Conservation (phyloP, 1,284 basidiomycete species). For the Ceratobasidium papillatum region DNA sequence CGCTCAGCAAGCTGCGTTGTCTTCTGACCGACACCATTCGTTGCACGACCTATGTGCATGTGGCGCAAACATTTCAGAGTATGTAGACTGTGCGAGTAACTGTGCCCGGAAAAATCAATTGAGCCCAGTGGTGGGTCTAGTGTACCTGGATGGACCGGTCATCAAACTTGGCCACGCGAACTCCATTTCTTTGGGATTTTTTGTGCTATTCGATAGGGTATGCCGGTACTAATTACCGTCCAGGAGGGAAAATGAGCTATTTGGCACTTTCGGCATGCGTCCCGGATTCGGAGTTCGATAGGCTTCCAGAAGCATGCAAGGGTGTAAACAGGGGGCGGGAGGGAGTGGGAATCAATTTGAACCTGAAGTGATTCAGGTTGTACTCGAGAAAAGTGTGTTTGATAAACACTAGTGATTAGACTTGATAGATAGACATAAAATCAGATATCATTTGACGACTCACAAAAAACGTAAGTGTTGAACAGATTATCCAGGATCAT, state of each 20-base stretch:
- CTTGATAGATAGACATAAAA: constrained; percentile 8
- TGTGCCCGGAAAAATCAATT: constrained; percentile 18
- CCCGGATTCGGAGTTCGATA: background rate
- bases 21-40: background rate
- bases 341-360: background rate
- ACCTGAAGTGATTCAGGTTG: background rate
- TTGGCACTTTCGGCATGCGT: constrained; percentile 1
- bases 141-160: constrained; percentile 16
- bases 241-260: background rate
- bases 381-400: background rate
- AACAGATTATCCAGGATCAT: background rate
- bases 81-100: background rate
- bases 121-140: constrained; percentile 5
- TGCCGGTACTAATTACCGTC: background rate
- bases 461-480: background rate
- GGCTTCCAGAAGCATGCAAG: background rate
- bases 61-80: constrained; percentile 15
- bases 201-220: constrained; percentile 5
- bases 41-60: background rate
- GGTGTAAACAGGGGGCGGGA: background rate
- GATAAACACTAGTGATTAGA: background rate
- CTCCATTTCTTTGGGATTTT: background rate
- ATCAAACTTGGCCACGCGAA: constrained; percentile 16
- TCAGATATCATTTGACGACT: constrained; percentile 11
- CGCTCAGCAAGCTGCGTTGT: background rate